Conservation (phyloP, 257 asterid species). For the Solanum chilense region DNA sequence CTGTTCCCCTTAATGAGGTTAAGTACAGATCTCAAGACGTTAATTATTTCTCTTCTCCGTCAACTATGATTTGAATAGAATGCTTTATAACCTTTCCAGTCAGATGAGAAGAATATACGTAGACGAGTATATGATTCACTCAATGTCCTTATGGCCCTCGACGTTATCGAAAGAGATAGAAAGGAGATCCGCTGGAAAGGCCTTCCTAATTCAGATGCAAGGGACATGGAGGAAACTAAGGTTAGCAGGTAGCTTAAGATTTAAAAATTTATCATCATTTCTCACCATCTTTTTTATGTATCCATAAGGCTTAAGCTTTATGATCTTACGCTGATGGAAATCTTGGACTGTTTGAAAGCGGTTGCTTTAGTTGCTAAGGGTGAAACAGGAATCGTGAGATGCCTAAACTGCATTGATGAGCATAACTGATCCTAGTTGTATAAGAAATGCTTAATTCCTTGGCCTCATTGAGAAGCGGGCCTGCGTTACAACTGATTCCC, state of each 20-base stretch:
- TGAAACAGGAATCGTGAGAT: neutral
- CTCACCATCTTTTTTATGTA: neutral
- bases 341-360: neutral
- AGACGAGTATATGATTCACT: slow-evolving; percentile 10
- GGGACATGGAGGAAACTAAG: slow-evolving; percentile 6
- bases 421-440: neutral
- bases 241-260: neutral
- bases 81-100: neutral
- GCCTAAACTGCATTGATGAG: neutral
- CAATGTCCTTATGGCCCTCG: slow-evolving; percentile 18
- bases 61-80: neutral
- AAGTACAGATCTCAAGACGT: neutral
- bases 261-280: neutral
- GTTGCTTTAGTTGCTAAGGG: neutral
- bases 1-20: slow-evolving; percentile 6
- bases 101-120: slow-evolving; percentile 8
- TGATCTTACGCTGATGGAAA: neutral
- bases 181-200: slow-evolving; percentile 13
- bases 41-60: neutral
- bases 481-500: neutral
- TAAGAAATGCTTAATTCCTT: neutral
- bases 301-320: neutral
- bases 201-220: neutral
- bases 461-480: neutral
- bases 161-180: slow-evolving; percentile 1